Conservation (phyloP, 768 basidiomycete genomes). For the Tricholoma bakamatsutake region DNA sequence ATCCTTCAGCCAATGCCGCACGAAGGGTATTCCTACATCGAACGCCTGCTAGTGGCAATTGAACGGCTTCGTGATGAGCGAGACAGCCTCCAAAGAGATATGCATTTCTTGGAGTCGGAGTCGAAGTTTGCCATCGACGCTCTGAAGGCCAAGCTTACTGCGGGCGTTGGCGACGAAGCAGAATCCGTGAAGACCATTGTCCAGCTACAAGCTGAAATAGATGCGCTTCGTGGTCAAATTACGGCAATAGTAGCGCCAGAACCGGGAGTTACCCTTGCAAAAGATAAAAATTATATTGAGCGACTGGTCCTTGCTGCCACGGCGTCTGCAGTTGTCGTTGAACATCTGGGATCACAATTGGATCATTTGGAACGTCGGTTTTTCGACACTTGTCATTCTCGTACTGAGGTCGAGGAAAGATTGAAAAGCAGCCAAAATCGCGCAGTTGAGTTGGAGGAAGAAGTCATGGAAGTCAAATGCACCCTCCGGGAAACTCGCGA, state of each 20-base stretch:
- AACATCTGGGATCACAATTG: constrained; percentile 27
- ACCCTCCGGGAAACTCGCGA: constrained; percentile 32
- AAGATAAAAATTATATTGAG: constrained; percentile 22
- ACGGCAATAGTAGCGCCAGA: constrained; percentile 10
- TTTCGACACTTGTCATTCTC: constrained; percentile 3
- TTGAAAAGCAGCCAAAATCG: constrained; percentile 15
- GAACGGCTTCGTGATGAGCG: constrained; percentile 66
- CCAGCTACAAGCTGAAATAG: constrained; percentile 25
- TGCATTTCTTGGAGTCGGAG: constrained; percentile 67
- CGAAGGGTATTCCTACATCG: constrained; percentile 36
- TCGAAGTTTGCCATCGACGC: constrained; percentile 58
- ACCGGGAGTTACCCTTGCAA: constrained; percentile 15
- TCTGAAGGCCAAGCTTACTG: constrained; percentile 43
- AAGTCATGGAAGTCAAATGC: constrained; percentile 25
- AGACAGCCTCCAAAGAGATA: constrained; percentile 52
- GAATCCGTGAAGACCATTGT: constrained; percentile 16
- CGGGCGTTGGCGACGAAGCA: constrained; percentile 11
- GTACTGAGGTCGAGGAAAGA: constrained; percentile 7
- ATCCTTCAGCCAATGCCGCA: constrained; percentile 17
- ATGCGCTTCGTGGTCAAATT: constrained; percentile 20
- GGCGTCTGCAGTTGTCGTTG: constrained; percentile 35
- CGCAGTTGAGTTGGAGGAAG: constrained; percentile 20
- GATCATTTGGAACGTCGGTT: constrained; percentile 8
- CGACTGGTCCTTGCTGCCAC: constrained; percentile 27
- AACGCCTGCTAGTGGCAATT: constrained; percentile 54